Conservation (phyloP, 2,329 filamentous ascomycete species). For the Pochonia chlamydosporia region DNA sequence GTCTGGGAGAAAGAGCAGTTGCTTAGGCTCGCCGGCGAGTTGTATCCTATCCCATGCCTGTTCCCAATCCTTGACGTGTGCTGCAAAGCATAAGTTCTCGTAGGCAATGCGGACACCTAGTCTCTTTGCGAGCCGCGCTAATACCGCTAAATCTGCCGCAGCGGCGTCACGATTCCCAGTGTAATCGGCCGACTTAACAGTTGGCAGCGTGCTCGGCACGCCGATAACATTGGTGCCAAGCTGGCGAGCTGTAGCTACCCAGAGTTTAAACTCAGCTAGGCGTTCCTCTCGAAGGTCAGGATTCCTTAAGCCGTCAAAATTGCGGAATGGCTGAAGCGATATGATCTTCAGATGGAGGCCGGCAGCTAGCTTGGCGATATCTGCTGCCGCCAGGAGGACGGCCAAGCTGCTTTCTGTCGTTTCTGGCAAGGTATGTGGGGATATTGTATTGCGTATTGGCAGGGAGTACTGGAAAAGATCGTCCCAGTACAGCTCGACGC, state of each 20-base stretch:
- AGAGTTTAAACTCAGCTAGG: slow-evolving; percentile 3
- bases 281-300: not conserved
- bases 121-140: slow-evolving; percentile 3
- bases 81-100: slow-evolving; percentile 16
- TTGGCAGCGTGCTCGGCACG: slow-evolving; percentile 9
- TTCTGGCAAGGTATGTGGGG: not conserved
- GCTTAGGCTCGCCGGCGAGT: not conserved
- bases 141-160: not conserved
- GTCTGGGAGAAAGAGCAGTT: slow-evolving; percentile 19
- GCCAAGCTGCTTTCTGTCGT: not conserved
- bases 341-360: slow-evolving; percentile 9
- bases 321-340: slow-evolving; percentile 16
- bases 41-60: slow-evolving; percentile 11
- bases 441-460: not conserved
- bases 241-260: slow-evolving; percentile 10
- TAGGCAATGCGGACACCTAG: slow-evolving; percentile 13
- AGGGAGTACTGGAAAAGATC: slow-evolving; percentile 10
- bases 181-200: slow-evolving; percentile 3
- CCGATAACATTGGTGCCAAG: slow-evolving; percentile 14
- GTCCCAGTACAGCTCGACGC: slow-evolving; percentile 17
- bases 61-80: slow-evolving; percentile 10
- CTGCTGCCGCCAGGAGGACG: not conserved
- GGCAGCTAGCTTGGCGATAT: not conserved
- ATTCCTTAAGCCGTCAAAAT: slow-evolving; percentile 13
- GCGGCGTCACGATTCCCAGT: not conserved